Conservation (phyloP, 2,329 filamentous ascomycete species). For the Fusarium pseudoanthophilum region DNA sequence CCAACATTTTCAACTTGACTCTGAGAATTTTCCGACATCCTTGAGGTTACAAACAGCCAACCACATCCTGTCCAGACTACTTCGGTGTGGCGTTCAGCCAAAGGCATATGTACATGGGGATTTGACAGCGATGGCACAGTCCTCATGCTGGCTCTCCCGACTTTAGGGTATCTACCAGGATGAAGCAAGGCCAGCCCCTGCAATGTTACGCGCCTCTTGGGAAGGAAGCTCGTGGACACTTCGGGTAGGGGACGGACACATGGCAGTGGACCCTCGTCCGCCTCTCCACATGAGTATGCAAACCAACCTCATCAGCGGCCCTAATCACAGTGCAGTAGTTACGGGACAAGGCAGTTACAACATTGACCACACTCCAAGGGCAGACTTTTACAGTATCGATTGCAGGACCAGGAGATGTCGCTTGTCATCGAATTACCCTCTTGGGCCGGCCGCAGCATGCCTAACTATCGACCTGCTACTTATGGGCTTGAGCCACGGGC, state of each 20-base stretch:
- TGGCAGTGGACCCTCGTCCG: conserved; percentile 40
- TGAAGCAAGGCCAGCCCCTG: conserved; percentile 30
- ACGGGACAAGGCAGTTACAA: neutral
- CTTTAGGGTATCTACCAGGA: conserved; percentile 11
- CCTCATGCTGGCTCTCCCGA: conserved; percentile 17
- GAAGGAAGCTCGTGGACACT: conserved; percentile 33
- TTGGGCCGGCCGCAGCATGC: conserved; percentile 29
- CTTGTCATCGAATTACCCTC: conserved; percentile 22
- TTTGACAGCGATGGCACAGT: conserved; percentile 28
- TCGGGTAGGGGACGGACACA: conserved; percentile 40
- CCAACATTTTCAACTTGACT: neutral
- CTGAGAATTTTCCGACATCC: conserved; percentile 22
- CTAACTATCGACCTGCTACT: conserved; percentile 25
- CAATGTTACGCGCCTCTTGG: conserved; percentile 26
- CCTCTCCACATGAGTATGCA: conserved; percentile 36
- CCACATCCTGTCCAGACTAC: conserved; percentile 10
- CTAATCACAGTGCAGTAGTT: conserved; percentile 5
- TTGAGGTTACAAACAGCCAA: neutral
- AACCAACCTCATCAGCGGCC: conserved; percentile 35
- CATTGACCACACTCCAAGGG: conserved; percentile 13
- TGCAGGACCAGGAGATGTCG: conserved; percentile 13
- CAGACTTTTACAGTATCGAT: neutral
- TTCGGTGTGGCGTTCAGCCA: conserved; percentile 16
- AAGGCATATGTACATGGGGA: conserved; percentile 8
- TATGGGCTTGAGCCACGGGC: conserved; percentile 25